Evolutionary conservation across 768 basidiomycete species (phyloP).

Genomic region (Gloeostereum incarnatum): DNA sequence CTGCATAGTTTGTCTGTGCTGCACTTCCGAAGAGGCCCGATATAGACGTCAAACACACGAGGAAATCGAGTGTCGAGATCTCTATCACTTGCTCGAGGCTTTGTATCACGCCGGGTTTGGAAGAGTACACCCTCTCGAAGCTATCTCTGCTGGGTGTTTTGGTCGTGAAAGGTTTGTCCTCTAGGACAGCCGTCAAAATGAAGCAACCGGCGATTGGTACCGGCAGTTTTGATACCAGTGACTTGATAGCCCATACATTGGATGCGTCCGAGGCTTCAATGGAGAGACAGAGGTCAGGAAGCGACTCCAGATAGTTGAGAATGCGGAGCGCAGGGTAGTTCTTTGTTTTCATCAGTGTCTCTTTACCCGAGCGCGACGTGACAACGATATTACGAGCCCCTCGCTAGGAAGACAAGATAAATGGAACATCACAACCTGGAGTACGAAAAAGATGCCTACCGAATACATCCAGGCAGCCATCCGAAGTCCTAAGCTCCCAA

Average conservation of each 20-base stretch:
- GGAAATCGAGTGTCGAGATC: slow-evolving; percentile 22
- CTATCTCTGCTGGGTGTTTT: slow-evolving; percentile 19
- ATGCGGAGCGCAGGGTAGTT: slow-evolving; percentile 16
- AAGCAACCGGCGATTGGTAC: slow-evolving; percentile 22
- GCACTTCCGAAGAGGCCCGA: slow-evolving; percentile 20
- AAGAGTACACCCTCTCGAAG: slow-evolving; percentile 12
- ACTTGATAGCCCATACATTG: slow-evolving; percentile 10
- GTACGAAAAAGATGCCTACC: slow-evolving; percentile 13
- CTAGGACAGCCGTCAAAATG: slow-evolving; percentile 19
- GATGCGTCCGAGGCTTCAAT: slow-evolving; percentile 22
- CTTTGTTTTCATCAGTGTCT: slow-evolving; percentile 13
- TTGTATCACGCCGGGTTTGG: slow-evolving; percentile 19
- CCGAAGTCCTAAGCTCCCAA: neutral
- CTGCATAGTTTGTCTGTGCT: slow-evolving; percentile 29
- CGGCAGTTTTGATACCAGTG: slow-evolving; percentile 12
- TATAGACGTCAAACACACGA: slow-evolving; percentile 23
- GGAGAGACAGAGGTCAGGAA: slow-evolving; percentile 18
- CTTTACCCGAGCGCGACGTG: slow-evolving; percentile 24
- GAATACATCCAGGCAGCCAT: slow-evolving; percentile 26
- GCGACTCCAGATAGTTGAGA: slow-evolving; percentile 18
- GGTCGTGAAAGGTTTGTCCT: slow-evolving; percentile 20
- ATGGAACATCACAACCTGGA: neutral
- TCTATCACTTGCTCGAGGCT: slow-evolving; percentile 15
- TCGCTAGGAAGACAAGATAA: slow-evolving; percentile 12
- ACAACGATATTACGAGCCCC: slow-evolving; percentile 26